Percentiles rank a stretch among this genome's conserved stretches.
Conservation (phyloP, 202 grass and related monocot genomes). For the Miscanthus sacchariflorus region DNA sequence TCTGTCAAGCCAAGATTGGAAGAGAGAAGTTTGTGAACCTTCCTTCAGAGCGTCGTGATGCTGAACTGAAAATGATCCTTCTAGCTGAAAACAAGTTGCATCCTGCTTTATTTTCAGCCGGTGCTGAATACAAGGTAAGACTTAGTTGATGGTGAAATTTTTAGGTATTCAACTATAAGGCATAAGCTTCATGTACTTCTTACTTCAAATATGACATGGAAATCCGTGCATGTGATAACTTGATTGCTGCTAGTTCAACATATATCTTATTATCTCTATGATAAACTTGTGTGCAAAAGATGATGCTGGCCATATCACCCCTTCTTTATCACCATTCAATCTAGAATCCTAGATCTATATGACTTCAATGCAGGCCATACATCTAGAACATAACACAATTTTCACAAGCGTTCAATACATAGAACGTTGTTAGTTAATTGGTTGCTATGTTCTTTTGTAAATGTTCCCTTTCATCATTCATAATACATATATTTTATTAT, state of each 20-base stretch:
- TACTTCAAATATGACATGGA: not conserved
- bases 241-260: constrained; percentile 36
- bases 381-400: not conserved
- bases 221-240: not conserved
- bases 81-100: constrained; percentile 85
- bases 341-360: not conserved
- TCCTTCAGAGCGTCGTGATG: constrained; percentile 64
- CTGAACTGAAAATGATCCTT: constrained; percentile 83
- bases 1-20: constrained; percentile 88
- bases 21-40: constrained; percentile 82
- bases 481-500: not conserved
- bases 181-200: constrained; percentile 19
- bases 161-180: constrained; percentile 12
- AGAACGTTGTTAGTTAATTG: not conserved
- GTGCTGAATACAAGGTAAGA: constrained; percentile 88
- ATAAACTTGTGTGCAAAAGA: not conserved
- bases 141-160: constrained; percentile 17
- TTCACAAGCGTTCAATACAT: not conserved
- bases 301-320: not conserved
- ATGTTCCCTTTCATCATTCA: constrained; percentile 5
- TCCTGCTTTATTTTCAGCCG: constrained; percentile 80
- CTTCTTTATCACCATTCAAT: not conserved
- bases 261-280: constrained; percentile 28
- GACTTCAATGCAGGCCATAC: not conserved
- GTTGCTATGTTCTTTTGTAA: not conserved